Conservation (phyloP, 768 basidiomycete genomes). For the Lactarius tabidus region DNA sequence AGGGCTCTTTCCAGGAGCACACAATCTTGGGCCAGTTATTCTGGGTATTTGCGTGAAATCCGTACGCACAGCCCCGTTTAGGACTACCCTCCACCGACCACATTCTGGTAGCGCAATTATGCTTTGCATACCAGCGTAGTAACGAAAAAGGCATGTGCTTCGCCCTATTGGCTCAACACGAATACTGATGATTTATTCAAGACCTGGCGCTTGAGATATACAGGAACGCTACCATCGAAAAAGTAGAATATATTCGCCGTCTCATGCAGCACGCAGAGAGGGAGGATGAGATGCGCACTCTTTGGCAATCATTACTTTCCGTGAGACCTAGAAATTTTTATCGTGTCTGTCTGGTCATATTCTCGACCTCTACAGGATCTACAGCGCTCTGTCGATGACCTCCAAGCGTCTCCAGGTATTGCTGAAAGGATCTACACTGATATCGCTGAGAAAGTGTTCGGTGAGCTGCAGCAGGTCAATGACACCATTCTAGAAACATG, state of each 20-base stretch:
- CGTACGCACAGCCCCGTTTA: conserved; percentile 6
- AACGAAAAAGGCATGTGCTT: conserved; percentile 20
- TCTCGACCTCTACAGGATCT: conserved; percentile 7
- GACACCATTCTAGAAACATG: background rate
- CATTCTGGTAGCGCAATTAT: conserved; percentile 21
- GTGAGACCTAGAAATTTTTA: background rate
- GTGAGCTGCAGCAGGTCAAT: conserved; percentile 14
- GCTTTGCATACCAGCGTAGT: conserved; percentile 22
- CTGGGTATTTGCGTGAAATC: conserved; percentile 26
- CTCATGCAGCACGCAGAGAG: conserved; percentile 14
- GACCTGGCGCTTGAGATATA: conserved; percentile 24
- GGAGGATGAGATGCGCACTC: conserved; percentile 3
- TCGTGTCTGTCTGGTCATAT: background rate
- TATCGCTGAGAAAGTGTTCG: conserved; percentile 8
- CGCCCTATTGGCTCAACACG: background rate
- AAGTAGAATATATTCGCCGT: conserved; percentile 22
- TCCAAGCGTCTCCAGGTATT: conserved; percentile 10
- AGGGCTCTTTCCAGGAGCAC: conserved; percentile 26
- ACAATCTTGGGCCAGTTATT: conserved; percentile 28
- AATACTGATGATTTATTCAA: background rate
- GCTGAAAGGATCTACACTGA: conserved; percentile 11
- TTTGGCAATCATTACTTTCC: conserved; percentile 18
- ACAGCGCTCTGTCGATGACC: conserved; percentile 5
- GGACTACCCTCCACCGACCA: background rate
- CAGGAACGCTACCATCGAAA: conserved; percentile 25